Evolutionary conservation across 75 land plant species (phyloP).

Genomic region (Cunninghamia lanceolata): DNA sequence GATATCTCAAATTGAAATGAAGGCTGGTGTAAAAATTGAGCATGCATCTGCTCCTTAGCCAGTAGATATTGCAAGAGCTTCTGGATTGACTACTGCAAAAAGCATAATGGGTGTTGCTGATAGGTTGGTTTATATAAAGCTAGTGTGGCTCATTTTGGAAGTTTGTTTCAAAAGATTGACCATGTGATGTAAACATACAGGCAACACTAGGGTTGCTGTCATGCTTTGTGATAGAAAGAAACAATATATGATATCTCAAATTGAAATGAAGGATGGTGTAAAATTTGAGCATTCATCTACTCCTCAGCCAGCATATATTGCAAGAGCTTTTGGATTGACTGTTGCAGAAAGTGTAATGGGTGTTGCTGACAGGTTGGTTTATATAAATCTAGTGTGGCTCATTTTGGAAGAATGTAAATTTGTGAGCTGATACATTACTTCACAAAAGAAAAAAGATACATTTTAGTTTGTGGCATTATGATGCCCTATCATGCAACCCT

Average conservation of each 20-base stretch:
- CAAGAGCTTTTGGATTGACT: slow-evolving; percentile 60
- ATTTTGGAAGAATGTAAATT: background rate
- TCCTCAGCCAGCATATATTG: slow-evolving; percentile 87
- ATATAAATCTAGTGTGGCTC: background rate
- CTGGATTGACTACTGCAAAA: slow-evolving; percentile 65
- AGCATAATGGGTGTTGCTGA: slow-evolving; percentile 63
- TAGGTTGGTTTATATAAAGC: slow-evolving; percentile 36
- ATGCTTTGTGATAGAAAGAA: slow-evolving; percentile 84
- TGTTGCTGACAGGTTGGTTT: slow-evolving; percentile 73
- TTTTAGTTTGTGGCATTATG: slow-evolving; percentile 1
- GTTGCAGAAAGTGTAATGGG: slow-evolving; percentile 58
- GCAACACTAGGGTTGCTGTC: slow-evolving; percentile 85
- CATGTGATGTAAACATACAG: slow-evolving; percentile 20
- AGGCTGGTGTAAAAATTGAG: slow-evolving; percentile 96
- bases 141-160: background rate
- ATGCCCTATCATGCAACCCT: too few species aligned
- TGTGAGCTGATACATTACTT: background rate
- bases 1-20: slow-evolving; percentile 79
- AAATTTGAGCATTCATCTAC: slow-evolving; percentile 87
- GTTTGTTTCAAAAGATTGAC: background rate
- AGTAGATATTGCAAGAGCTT: slow-evolving; percentile 74
- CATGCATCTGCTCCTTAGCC: slow-evolving; percentile 87
- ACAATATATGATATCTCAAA: slow-evolving; percentile 60
- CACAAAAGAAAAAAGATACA: background rate
- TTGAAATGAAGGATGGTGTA: slow-evolving; percentile 94